phyloP scores from a whole-genome alignment of 192 early-diverging fungal species.

The Spinellus fusiger region DNA sequence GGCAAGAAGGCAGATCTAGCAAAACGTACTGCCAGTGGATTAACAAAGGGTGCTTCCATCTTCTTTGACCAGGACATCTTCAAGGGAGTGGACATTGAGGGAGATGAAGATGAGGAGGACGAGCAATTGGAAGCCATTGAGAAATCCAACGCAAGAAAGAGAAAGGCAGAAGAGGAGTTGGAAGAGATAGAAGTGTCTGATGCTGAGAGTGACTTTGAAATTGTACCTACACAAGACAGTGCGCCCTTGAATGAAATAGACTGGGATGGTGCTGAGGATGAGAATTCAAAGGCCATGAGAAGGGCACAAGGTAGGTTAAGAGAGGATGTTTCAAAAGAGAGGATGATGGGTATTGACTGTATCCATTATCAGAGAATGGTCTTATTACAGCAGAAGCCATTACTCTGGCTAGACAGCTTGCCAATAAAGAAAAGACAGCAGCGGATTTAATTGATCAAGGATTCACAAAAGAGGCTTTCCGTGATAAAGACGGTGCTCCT shows the following conservation, averaged over 20 bases:
- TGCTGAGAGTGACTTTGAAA: slow-evolving; percentile 56
- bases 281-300: slow-evolving; percentile 43
- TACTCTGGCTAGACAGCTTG: slow-evolving; percentile 80
- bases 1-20: slow-evolving; percentile 50
- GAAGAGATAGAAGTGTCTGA: slow-evolving; percentile 11
- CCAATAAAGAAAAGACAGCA: slow-evolving; percentile 71
- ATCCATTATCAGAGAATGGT: slow-evolving; percentile 36
- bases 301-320: slow-evolving; percentile 34
- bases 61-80: slow-evolving; percentile 97
- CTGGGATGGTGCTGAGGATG: slow-evolving; percentile 60
- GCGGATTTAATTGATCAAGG: slow-evolving; percentile 84
- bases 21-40: slow-evolving; percentile 39
- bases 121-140: slow-evolving; percentile 17
- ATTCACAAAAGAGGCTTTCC: slow-evolving; percentile 85
- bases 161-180: slow-evolving; percentile 42
- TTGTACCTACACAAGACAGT: slow-evolving; percentile 34
- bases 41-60: slow-evolving; percentile 81
- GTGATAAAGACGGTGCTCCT: slow-evolving; percentile 82
- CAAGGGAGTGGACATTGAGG: slow-evolving; percentile 55
- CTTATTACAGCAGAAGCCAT: slow-evolving; percentile 90
- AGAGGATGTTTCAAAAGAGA: neutral
- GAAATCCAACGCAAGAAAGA: slow-evolving; percentile 36
- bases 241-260: slow-evolving; percentile 38
- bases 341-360: neutral
- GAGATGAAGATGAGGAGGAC: slow-evolving; percentile 38